Percentiles rank a stretch among this genome's conserved stretches.
phyloP scores from a whole-genome alignment of 306 rosid genomes.

The Corylus americana region DNA sequence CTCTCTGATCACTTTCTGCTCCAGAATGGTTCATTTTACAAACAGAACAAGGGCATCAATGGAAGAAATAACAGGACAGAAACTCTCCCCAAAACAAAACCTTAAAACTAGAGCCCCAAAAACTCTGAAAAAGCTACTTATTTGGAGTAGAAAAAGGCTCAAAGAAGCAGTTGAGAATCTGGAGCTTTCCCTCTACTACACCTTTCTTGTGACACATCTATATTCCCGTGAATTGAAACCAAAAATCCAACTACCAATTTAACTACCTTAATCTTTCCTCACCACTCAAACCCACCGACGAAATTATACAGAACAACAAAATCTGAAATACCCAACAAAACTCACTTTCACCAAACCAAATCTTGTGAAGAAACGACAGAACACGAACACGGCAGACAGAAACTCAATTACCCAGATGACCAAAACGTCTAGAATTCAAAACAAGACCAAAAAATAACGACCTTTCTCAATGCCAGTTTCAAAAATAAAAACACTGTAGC shows the following conservation, averaged over 20 bases:
- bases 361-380: constrained; percentile 5
- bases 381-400: background rate
- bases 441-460: constrained; percentile 12
- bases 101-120: constrained; percentile 24
- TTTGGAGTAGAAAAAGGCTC: constrained; percentile 21
- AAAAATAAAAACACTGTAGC: constrained; percentile 21
- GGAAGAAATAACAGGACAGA: constrained; percentile 21
- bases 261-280: constrained; percentile 18
- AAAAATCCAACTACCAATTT: constrained; percentile 45
- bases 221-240: constrained; percentile 49
- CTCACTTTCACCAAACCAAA: constrained; percentile 19
- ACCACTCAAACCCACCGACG: constrained; percentile 12
- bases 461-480: constrained; percentile 21
- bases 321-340: constrained; percentile 13
- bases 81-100: constrained; percentile 27
- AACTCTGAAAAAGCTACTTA: constrained; percentile 19
- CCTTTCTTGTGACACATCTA: constrained; percentile 46
- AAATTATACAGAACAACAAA: constrained; percentile 10
- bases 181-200: constrained; percentile 25
- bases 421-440: constrained; percentile 13
- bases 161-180: constrained; percentile 40
- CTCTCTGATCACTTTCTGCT: constrained; percentile 33
- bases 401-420: constrained; percentile 5
- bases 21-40: constrained; percentile 50
- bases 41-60: constrained; percentile 31